Base-by-base conservation (phyloP, 192 early-diverging fungal genomes). In the Paraglomus occultum region DNA sequence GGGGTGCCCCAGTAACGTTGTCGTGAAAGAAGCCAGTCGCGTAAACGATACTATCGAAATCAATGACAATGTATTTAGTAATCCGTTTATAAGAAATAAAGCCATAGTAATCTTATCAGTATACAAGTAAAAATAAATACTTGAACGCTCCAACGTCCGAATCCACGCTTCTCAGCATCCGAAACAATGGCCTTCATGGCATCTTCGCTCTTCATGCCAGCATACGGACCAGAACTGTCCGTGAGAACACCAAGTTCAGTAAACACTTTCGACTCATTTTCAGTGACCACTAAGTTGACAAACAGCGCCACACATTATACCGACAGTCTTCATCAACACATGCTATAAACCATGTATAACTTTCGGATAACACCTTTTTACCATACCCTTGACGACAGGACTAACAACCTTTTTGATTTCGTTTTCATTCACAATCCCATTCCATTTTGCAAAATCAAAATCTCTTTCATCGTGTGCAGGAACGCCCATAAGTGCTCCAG, bases 1-100 rank as follows among this genome's bases (percentile, higher is more conserved):
- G 96, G 96, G 17, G 95, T 92, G 9, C 96, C 96, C 96, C 96
- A 99, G 67, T 92, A 92, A 23, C 96, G 84, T 77, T 99, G 95
- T 38, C 96, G 84, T 5, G 96, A 99, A 9, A 99, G 73, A 1
- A 97, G 83, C 96, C 96, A 99, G 78, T 99, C 96, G 23, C 94
- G 88, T 48, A 98, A 79, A 2, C 89, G 84, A 74, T 89, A 98
- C 73, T 88, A 82, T 31, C 65, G 52, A 48, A 20, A 47, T 22
- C 20, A n/a, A 22, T 31, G 38, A 7, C n/a, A n/a, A n/a, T 40
- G 39, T 9, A 18, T 61, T 7, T 49, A n/a, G 57, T 14, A 10
- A 47, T 6, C 15, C 8, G 10, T 10, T 22, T 55, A 57, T 14
- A 11, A 23, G 18, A 40, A 75, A 22, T 5, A 67, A 7, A 73